These are phyloP conservation scores for Pichia sp. DNA, from an alignment of 1,139 yeast species.

Conservation along the genomic window DNA sequence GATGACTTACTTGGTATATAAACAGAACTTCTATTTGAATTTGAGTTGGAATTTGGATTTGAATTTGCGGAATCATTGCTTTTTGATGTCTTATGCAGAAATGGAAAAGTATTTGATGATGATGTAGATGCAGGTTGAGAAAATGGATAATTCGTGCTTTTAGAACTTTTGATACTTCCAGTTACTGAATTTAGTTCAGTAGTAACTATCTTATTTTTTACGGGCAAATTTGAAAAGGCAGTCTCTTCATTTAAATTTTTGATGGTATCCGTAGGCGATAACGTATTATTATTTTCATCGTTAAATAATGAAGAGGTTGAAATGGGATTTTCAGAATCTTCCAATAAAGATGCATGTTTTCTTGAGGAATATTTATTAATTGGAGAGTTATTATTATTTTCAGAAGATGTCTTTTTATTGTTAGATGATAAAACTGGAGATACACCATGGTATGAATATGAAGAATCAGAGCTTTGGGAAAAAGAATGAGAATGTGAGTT, in stretches of 20 bases:
- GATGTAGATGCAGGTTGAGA: not conserved
- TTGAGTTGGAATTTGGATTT: not conserved
- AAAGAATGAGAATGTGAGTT: constrained; percentile 7
- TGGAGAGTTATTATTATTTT: not conserved
- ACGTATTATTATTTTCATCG: not conserved
- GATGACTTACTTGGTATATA: not conserved
- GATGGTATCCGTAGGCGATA: not conserved
- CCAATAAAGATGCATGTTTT: not conserved
- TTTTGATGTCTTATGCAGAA: constrained; percentile 3
- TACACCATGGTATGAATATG: constrained; percentile 6
- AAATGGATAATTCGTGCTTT: constrained; percentile 1
- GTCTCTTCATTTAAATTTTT: too few species aligned
- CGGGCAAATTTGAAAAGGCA: too few species aligned
- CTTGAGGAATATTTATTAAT: too few species aligned
- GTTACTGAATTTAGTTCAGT: constrained; percentile 2
- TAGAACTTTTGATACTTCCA: constrained; percentile 5
- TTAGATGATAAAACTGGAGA: constrained; percentile 2
- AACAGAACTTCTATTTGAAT: constrained; percentile 1
- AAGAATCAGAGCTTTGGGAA: constrained; percentile 7
- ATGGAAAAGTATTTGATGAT: not conserved
- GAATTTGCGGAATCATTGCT: constrained; percentile 1
- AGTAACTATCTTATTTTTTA: too few species aligned
- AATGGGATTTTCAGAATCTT: not conserved
- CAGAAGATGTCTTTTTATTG: not conserved
- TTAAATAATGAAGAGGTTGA: too few species aligned